Percentiles rank a stretch among this genome's conserved stretches.
phyloP scores from a whole-genome alignment of 805 yeast genomes.

The Hanseniaspora thailandica region DNA sequence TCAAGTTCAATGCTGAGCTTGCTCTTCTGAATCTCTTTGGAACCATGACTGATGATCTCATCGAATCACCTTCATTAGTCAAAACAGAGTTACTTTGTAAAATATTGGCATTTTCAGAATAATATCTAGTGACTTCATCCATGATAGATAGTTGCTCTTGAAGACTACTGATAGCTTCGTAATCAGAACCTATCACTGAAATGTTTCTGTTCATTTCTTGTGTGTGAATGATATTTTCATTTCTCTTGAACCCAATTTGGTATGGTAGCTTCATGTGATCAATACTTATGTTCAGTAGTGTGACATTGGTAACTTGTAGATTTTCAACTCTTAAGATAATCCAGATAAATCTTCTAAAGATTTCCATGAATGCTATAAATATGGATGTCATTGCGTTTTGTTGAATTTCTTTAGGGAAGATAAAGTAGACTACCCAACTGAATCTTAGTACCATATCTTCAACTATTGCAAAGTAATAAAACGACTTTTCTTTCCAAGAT shows the following conservation, averaged over 20 bases:
- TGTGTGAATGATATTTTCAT: not conserved
- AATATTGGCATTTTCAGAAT: constrained; percentile 6
- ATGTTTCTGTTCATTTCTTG: not conserved
- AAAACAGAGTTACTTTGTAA: not conserved
- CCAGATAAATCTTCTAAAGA: constrained; percentile 79
- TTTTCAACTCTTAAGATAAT: constrained; percentile 86
- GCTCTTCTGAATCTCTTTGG: constrained; percentile 17
- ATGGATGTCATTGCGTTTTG: constrained; percentile 84
- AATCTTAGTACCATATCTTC: constrained; percentile 65
- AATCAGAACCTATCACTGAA: not conserved
- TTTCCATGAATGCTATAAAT: constrained; percentile 68
- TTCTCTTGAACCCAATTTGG: constrained; percentile 29
- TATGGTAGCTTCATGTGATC: constrained; percentile 74
- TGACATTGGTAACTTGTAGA: constrained; percentile 87
- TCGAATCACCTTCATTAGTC: not conserved
- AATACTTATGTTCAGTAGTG: constrained; percentile 72
- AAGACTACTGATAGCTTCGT: not conserved
- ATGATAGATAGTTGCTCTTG: constrained; percentile 12
- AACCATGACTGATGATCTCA: not conserved
- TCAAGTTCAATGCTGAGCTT: constrained; percentile 30
- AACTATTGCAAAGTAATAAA: constrained; percentile 66
- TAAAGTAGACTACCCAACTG: constrained; percentile 85
- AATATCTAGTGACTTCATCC: constrained; percentile 10
- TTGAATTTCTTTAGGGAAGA: constrained; percentile 62
- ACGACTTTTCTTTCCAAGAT: constrained; percentile 27